Percentiles rank a stretch among this genome's conserved stretches.
Conservation (phyloP, 306 rosid species). For the Fagus crenata region DNA sequence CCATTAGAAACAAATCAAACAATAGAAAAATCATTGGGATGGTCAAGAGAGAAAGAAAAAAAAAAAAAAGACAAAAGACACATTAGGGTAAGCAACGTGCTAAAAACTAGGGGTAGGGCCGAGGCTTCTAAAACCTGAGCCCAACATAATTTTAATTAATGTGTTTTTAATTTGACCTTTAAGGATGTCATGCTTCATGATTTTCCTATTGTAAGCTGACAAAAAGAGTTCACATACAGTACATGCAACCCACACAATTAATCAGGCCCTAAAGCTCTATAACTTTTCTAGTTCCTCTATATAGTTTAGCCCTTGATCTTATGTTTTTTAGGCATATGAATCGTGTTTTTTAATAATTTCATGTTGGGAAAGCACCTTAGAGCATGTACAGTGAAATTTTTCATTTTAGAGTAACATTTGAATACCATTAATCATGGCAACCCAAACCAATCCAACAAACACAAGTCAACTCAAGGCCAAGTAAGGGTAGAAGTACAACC, state of each 20-base stretch:
- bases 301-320: constrained; percentile 2
- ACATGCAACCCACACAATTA: too few relatives aligned
- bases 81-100: constrained; percentile 1
- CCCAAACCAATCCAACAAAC: background rate
- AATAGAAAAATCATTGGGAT: constrained; percentile 2
- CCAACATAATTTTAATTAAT: background rate
- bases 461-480: background rate
- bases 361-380: background rate
- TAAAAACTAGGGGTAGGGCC: constrained; percentile 20
- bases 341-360: background rate
- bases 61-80: constrained; percentile 9
- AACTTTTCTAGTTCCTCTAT: too few relatives aligned
- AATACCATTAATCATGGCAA: background rate
- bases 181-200: too few relatives aligned
- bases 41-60: background rate
- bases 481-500: background rate
- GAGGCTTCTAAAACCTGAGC: background rate
- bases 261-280: too few relatives aligned
- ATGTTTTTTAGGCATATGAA: background rate
- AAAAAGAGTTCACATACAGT: too few relatives aligned
- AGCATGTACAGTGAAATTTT: background rate
- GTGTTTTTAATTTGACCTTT: too few relatives aligned
- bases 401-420: background rate
- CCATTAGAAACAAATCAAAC: constrained; percentile 34
- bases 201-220: too few relatives aligned